phyloP scores from a whole-genome alignment of 257 asterid species.

The Nicotiana paniculata region DNA sequence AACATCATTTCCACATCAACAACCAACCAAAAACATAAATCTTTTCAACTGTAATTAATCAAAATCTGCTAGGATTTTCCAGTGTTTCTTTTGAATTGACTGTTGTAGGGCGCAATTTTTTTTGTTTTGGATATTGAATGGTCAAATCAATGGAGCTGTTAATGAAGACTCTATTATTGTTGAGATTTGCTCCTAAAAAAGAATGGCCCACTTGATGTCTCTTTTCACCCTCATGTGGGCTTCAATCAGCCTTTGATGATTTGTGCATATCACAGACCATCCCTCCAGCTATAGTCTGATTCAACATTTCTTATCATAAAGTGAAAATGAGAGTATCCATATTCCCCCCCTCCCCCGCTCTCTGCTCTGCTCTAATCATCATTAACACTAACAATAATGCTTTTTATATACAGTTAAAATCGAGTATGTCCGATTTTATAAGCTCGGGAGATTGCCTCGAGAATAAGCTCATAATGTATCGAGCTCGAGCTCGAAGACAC shows the following conservation, averaged over 20 bases:
- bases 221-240: constrained; percentile 22
- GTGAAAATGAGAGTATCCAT: not conserved
- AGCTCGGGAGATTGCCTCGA: no score
- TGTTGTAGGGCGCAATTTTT: not conserved
- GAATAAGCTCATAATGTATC: no score
- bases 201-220: constrained; percentile 29
- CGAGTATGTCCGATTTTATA: no score
- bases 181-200: not conserved
- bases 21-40: constrained; percentile 3
- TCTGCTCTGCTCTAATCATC: not conserved
- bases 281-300: constrained; percentile 2
- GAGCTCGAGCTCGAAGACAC: no score
- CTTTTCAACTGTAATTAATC: not conserved
- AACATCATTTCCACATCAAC: not conserved
- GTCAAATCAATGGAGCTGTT: constrained; percentile 40
- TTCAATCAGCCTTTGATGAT: constrained; percentile 34
- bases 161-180: constrained; percentile 34
- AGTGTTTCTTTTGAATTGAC: constrained; percentile 12
- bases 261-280: constrained; percentile 11
- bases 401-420: not conserved
- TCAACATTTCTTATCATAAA: constrained; percentile 1
- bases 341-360: not conserved
- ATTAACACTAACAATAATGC: not conserved
- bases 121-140: constrained; percentile 20
- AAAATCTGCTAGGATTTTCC: constrained; percentile 3